These are phyloP conservation scores for Calonectria crousiana DNA, from an alignment of 2,329 filamentous ascomycete species.

Conservation along the genomic window DNA sequence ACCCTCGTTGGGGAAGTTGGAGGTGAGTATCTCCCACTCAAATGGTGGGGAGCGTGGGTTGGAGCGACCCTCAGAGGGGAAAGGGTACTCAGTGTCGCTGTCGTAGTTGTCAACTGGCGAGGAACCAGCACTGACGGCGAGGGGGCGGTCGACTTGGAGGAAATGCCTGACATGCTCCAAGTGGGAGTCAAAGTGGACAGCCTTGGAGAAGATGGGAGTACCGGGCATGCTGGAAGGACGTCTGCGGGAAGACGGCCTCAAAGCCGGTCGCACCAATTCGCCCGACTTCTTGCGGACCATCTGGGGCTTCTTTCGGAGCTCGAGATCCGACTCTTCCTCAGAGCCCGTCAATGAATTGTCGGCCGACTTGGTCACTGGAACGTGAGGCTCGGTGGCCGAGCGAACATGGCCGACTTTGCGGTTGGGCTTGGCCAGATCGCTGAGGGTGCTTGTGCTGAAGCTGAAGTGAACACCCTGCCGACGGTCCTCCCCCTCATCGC, in stretches of 20 bases:
- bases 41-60: conserved; percentile 63
- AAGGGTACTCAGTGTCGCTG: conserved; percentile 90
- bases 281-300: conserved; percentile 99
- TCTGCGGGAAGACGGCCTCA: conserved; percentile 82
- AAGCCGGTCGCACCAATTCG: conserved; percentile 91
- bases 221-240: conserved; percentile 97
- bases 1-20: conserved; percentile 79
- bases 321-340: conserved; percentile 74
- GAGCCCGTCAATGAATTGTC: conserved; percentile 65
- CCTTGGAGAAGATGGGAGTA: conserved; percentile 94
- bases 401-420: conserved; percentile 64
- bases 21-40: conserved; percentile 89
- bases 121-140: conserved; percentile 95
- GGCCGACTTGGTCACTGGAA: conserved; percentile 58
- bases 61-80: conserved; percentile 64
- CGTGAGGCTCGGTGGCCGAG: conserved; percentile 67
- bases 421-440: conserved; percentile 53
- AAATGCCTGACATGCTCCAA: conserved; percentile 97
- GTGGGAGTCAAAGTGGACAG: conserved; percentile 98
- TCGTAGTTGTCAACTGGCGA: conserved; percentile 92
- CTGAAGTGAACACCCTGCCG: conserved; percentile 57
- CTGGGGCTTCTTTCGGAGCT: conserved; percentile 77
- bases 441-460: conserved; percentile 61
- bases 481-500: conserved; percentile 61
- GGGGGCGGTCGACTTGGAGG: conserved; percentile 89